Base-by-base conservation (phyloP, 495 filamentous ascomycete species). In the Acidiella bohemica region DNA sequence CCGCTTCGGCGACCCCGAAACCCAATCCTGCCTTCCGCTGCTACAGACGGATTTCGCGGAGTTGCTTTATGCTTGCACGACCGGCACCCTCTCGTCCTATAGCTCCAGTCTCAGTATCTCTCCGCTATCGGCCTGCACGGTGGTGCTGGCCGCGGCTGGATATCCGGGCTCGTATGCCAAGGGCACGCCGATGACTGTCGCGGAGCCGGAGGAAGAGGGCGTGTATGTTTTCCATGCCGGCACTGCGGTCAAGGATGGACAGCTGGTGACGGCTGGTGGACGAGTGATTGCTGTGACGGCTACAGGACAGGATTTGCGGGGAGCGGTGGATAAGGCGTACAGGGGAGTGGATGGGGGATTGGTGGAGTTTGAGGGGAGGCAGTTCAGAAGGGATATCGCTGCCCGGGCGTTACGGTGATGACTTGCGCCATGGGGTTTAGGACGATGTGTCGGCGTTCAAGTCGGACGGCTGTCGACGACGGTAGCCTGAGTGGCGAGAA, bases 1-100 rank as follows among this genome's bases (percentile, higher is more conserved):
- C 35, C 78, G 90, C 39, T 93, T 93, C 47, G 90, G 90, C 23
- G 88, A 97, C 50, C 90, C 90, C 14, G 90, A 97, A 62, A 93
- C 85, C 0, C 88, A 97, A 64, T 95, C 84, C 9, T 69, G 94
- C 5, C 67, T 97, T 5, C 80, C 85, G 11, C 68, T 96, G 14
- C 66, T 97, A 44, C 80, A 90, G 42, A 82, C 80, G 25, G 88
- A 97, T 63, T 65, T 97, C 43, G 88, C 87, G 0, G 75, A 93
- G 57, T 72, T 95, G 38, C 84, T 96, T 77, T 64, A 84, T 32
- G 87, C 85, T 32, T 93, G 86, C 59, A 76, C 81, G 3, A 72
- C 79, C 29, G 68, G 78, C 27, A 80, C 73, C 53, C 72, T 97
- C 4, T 70, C 83, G 41, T 70, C 69, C 33, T 71, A 87, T 19